A percentile compares a stretch with the other conserved stretches of the same genome.
Evolutionary conservation across 106 monocot species (phyloP).

Genomic region (Dactylorhiza incarnata): DNA sequence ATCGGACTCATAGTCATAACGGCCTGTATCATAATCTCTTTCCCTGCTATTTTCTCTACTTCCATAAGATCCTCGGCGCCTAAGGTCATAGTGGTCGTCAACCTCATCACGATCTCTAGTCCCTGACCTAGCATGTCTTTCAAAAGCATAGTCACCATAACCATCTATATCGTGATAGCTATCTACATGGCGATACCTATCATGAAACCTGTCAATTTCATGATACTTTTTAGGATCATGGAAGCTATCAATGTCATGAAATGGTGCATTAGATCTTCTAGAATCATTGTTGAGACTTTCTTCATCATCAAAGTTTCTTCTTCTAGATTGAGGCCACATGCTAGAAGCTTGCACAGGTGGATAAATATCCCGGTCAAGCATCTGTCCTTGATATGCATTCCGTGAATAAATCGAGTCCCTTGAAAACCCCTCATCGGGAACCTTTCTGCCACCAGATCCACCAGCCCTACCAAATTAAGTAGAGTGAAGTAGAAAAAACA

Average conservation of each 20-base stretch:
- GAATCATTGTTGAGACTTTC: constrained; percentile 43
- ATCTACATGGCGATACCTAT: constrained; percentile 34
- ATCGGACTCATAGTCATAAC: constrained; percentile 71
- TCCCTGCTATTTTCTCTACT: constrained; percentile 67
- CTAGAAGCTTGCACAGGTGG: constrained; percentile 36
- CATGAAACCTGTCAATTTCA: constrained; percentile 49
- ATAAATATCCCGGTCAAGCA: constrained; percentile 62
- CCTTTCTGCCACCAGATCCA: constrained; percentile 74
- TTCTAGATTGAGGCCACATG: constrained; percentile 63
- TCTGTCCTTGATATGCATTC: constrained; percentile 25
- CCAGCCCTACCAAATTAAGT: constrained; percentile 44
- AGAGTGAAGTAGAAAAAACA: constrained; percentile 12
- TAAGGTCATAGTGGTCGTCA: constrained; percentile 37
- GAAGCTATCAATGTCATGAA: constrained; percentile 39
- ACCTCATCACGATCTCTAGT: constrained; percentile 47
- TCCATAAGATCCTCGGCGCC: constrained; percentile 32
- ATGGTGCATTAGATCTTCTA: constrained; percentile 44
- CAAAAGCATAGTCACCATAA: constrained; percentile 62
- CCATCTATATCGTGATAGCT: constrained; percentile 49
- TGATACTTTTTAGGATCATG: constrained; percentile 37
- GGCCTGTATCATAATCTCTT: constrained; percentile 52
- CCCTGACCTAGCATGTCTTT: constrained; percentile 48
- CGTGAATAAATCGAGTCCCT: constrained; percentile 55
- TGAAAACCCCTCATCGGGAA: constrained; percentile 53
- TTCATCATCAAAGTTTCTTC: constrained; percentile 64